A percentile compares a stretch with the other conserved stretches of the same genome.
phyloP scores from a whole-genome alignment of 148 eudicot species.

The Gaultheria prostrata region DNA sequence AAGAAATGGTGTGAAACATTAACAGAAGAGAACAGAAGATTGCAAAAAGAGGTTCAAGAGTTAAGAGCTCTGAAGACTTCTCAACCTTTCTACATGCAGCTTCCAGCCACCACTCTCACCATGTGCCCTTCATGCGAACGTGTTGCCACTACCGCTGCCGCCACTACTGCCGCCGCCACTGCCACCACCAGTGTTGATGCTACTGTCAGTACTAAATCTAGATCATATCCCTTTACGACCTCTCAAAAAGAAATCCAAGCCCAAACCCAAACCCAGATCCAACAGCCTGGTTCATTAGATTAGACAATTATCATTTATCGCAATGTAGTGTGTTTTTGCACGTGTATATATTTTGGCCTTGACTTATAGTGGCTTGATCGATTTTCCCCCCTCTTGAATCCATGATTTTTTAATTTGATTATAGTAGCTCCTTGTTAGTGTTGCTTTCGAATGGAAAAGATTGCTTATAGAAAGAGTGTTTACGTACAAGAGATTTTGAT shows the following conservation, averaged over 20 bases:
- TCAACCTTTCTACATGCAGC: slow-evolving; percentile 75
- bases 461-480: neutral
- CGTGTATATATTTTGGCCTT: neutral
- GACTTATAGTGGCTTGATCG: slow-evolving; percentile 4
- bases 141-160: slow-evolving; percentile 42
- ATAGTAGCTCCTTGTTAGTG: neutral
- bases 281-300: slow-evolving; percentile 15
- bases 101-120: slow-evolving; percentile 84
- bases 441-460: neutral
- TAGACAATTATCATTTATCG: neutral
- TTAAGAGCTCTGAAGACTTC: slow-evolving; percentile 75
- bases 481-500: slow-evolving; percentile 6
- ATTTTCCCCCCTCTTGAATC: neutral
- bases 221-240: slow-evolving; percentile 22
- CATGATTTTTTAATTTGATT: neutral
- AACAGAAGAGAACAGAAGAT: slow-evolving; percentile 82
- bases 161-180: slow-evolving; percentile 12
- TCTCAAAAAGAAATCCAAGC: slow-evolving; percentile 18
- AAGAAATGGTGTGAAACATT: slow-evolving; percentile 82
- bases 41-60: slow-evolving; percentile 88
- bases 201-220: neutral
- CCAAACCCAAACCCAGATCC: slow-evolving; percentile 24
- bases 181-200: too few relatives aligned
- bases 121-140: slow-evolving; percentile 98
- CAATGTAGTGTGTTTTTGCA: neutral